Conservation (phyloP, 2,329 filamentous ascomycete species). For the Trichoderma hamatum region DNA sequence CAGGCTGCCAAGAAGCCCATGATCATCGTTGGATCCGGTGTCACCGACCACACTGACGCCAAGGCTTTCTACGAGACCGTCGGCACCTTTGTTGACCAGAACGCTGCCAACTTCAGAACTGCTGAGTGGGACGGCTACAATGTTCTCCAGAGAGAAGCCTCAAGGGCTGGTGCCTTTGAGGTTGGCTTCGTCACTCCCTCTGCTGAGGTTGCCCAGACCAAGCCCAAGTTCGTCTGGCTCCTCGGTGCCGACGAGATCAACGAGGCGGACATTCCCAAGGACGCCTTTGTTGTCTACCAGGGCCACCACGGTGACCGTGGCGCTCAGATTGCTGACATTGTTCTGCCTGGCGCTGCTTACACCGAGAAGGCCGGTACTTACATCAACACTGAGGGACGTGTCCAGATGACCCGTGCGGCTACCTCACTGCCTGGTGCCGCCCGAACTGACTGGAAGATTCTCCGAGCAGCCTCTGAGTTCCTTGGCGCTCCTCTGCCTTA, state of each 20-base stretch:
- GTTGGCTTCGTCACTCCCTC: slow-evolving; percentile 92
- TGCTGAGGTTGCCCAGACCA: slow-evolving; percentile 76
- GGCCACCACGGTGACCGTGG: slow-evolving; percentile 96
- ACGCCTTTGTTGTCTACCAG: slow-evolving; percentile 96
- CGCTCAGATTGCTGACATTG: slow-evolving; percentile 88
- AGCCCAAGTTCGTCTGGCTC: slow-evolving; percentile 95
- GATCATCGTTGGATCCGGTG: slow-evolving; percentile 93
- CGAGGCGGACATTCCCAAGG: slow-evolving; percentile 85
- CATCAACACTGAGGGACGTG: slow-evolving; percentile 95
- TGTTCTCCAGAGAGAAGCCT: slow-evolving; percentile 90
- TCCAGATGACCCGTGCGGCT: slow-evolving; percentile 89
- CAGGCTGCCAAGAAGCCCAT: slow-evolving; percentile 86
- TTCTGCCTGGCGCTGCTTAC: slow-evolving; percentile 93
- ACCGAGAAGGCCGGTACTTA: slow-evolving; percentile 97
- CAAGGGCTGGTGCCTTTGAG: slow-evolving; percentile 90
- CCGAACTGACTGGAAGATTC: slow-evolving; percentile 98
- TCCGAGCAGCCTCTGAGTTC: slow-evolving; percentile 90
- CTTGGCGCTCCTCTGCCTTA: slow-evolving; percentile 85
- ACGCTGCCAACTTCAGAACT: slow-evolving; percentile 83
- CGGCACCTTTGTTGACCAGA: slow-evolving; percentile 89
- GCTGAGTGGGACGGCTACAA: slow-evolving; percentile 98
- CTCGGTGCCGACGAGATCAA: slow-evolving; percentile 91
- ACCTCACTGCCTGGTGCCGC: slow-evolving; percentile 87
- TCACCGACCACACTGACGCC: slow-evolving; percentile 86
- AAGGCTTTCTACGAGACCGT: slow-evolving; percentile 93